phyloP scores from a whole-genome alignment of 2,329 filamentous ascomycete species.

The Fusarium sacchari region DNA sequence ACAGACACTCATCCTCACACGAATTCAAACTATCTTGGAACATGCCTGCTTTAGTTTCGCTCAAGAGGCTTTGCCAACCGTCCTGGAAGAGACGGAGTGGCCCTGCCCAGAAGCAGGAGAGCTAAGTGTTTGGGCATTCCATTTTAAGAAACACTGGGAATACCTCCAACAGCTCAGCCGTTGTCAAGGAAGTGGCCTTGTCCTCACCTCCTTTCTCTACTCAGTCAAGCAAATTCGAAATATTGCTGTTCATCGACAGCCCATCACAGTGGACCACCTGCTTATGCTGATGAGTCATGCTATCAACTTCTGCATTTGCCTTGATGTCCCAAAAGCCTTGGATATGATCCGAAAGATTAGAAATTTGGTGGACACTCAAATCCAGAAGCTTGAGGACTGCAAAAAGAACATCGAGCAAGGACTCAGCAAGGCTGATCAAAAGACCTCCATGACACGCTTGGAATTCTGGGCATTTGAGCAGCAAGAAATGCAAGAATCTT shows the following conservation, averaged over 20 bases:
- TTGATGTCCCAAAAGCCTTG: background rate
- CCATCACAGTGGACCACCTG: background rate
- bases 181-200: background rate
- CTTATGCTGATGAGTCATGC: background rate
- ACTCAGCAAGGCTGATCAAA: background rate
- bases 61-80: background rate
- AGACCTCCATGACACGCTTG: background rate
- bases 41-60: slow-evolving; percentile 10
- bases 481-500: background rate
- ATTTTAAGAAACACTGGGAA: background rate
- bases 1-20: background rate
- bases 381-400: background rate
- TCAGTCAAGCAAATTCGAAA: slow-evolving; percentile 5
- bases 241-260: slow-evolving; percentile 6
- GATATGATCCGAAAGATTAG: background rate
- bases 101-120: slow-evolving; percentile 4
- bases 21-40: slow-evolving; percentile 9
- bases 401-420: background rate
- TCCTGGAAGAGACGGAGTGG: background rate
- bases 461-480: background rate
- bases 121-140: background rate
- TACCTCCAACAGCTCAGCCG: background rate
- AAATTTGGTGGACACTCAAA: background rate
- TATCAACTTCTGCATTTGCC: background rate
- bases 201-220: background rate